phyloP scores from a whole-genome alignment of 1,139 yeast genomes.

The Yamadazyma dushanensis region DNA sequence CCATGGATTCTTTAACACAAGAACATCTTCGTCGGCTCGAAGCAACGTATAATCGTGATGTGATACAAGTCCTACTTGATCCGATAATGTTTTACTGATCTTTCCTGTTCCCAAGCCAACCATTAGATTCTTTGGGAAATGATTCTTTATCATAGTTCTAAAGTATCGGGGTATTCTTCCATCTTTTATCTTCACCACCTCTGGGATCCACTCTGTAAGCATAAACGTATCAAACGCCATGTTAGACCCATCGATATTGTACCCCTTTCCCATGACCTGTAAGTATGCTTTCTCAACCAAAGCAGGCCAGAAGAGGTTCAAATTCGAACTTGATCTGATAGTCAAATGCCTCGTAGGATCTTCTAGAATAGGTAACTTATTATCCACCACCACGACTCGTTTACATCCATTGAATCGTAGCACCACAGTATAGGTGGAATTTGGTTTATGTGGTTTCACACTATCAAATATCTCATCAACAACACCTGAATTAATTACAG shows the following conservation, averaged over 20 bases:
- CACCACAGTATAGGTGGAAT: constrained; percentile 35
- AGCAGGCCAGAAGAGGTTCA: constrained; percentile 61
- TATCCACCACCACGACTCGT: constrained; percentile 53
- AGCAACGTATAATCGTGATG: constrained; percentile 67
- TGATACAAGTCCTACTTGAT: constrained; percentile 43
- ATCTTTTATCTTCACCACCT: constrained; percentile 43
- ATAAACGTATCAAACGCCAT: constrained; percentile 72
- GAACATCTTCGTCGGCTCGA: constrained; percentile 16
- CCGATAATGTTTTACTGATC: constrained; percentile 37
- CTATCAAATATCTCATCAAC: constrained; percentile 15
- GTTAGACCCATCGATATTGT: constrained; percentile 73
- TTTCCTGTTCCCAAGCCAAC: constrained; percentile 73
- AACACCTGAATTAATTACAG: constrained; percentile 29
- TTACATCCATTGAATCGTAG: constrained; percentile 58
- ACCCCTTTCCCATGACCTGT: constrained; percentile 59
- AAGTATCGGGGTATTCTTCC: constrained; percentile 28
- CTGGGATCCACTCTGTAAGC: constrained; percentile 76
- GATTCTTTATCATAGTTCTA: constrained; percentile 26
- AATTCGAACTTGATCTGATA: constrained; percentile 42
- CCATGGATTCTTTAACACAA: constrained; percentile 37
- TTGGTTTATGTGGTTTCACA: constrained; percentile 28
- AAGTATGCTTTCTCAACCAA: constrained; percentile 76
- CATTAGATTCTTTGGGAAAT: constrained; percentile 3
- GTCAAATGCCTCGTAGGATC: constrained; percentile 24
- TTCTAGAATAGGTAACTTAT: constrained; percentile 34